Conservation (phyloP, 2,329 filamentous ascomycete species). For the Grosmannia serpens region DNA sequence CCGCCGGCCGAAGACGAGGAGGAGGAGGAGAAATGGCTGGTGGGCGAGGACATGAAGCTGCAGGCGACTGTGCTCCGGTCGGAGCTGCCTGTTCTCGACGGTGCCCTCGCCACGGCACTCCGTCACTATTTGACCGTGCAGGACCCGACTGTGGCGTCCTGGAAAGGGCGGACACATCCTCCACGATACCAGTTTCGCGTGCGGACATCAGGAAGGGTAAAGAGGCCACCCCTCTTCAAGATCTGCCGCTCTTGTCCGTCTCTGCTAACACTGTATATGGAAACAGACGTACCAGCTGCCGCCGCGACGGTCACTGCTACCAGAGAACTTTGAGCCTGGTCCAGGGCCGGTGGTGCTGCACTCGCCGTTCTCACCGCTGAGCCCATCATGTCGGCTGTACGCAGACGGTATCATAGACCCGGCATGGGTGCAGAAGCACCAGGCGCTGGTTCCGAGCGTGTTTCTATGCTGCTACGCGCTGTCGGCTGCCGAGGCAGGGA, state of each 20-base stretch:
- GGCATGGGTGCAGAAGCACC: constrained; percentile 81
- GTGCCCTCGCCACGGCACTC: constrained; percentile 52
- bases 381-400: constrained; percentile 70
- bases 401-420: constrained; percentile 80
- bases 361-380: constrained; percentile 84
- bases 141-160: constrained; percentile 54
- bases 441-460: constrained; percentile 68
- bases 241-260: background rate
- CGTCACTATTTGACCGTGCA: constrained; percentile 53
- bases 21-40: constrained; percentile 23
- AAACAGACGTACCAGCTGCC: constrained; percentile 38
- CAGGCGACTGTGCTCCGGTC: constrained; percentile 54
- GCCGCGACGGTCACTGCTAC: constrained; percentile 42
- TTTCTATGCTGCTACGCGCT: constrained; percentile 74
- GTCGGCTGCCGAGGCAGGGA: constrained; percentile 58
- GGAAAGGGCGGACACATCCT: constrained; percentile 47
- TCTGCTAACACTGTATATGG: no score
- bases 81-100: constrained; percentile 55
- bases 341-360: constrained; percentile 52
- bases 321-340: constrained; percentile 36
- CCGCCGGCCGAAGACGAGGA: constrained; percentile 17
- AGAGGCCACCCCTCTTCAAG: constrained; percentile 29
- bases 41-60: constrained; percentile 42
- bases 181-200: constrained; percentile 54
- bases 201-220: constrained; percentile 69